phyloP scores from a whole-genome alignment of 805 yeast species.

The Yarrowia sp. region DNA sequence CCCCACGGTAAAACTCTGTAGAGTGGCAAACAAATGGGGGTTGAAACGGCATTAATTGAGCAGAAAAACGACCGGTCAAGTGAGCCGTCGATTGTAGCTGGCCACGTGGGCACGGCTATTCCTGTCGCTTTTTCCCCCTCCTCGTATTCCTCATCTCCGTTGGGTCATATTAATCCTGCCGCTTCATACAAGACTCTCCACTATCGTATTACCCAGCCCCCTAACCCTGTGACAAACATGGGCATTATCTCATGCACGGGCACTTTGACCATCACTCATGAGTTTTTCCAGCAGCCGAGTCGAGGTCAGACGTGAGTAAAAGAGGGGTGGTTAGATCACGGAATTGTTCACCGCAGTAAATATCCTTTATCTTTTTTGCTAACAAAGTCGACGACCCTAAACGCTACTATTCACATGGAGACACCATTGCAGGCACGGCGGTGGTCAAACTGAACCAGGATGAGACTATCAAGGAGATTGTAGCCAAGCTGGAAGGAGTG shows the following conservation, averaged over 20 bases:
- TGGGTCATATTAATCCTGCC: neutral
- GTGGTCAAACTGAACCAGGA: conserved; percentile 43
- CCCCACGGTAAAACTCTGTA: conserved; percentile 20
- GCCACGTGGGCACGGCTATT: too few species aligned
- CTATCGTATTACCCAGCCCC: neutral
- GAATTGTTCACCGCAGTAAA: too few species aligned
- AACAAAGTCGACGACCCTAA: conserved; percentile 35
- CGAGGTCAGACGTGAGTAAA: conserved; percentile 28
- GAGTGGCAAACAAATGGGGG: conserved; percentile 11
- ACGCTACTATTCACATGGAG: conserved; percentile 41
- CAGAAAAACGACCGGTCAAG: too few species aligned
- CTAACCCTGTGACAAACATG: conserved; percentile 29
- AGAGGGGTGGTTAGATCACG: too few species aligned
- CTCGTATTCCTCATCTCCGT: neutral
- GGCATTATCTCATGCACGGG: conserved; percentile 33
- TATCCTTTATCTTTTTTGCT: neutral
- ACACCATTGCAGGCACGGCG: conserved; percentile 46
- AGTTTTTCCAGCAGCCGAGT: conserved; percentile 35
- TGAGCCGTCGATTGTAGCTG: too few species aligned
- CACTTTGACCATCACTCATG: conserved; percentile 26
- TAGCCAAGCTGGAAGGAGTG: conserved; percentile 49
- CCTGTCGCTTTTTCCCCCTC: neutral
- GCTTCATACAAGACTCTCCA: neutral
- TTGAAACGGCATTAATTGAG: too few species aligned
- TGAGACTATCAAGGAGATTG: conserved; percentile 46